A percentile compares a stretch with the other conserved stretches of the same genome.
phyloP scores from a whole-genome alignment of 495 filamentous ascomycete genomes.

The Hypoxylon fragiforme region DNA sequence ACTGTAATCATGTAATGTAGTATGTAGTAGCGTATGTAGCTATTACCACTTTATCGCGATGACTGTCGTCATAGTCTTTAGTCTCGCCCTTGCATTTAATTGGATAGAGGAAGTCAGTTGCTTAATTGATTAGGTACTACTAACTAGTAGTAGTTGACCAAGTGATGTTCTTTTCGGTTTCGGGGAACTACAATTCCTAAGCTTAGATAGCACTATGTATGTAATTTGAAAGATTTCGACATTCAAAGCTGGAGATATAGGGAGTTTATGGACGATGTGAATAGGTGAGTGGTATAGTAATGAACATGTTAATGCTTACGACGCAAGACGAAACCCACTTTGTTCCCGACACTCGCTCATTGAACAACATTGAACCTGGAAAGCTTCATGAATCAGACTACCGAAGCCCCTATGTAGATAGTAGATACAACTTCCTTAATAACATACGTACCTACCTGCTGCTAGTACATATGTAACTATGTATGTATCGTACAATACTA shows the following conservation, averaged over 20 bases:
- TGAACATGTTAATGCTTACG: background rate
- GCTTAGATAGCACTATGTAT: too few relatives aligned
- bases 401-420: background rate
- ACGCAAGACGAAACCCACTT: background rate
- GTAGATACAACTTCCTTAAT: background rate
- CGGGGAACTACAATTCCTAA: too few relatives aligned
- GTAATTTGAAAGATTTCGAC: too few relatives aligned
- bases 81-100: background rate
- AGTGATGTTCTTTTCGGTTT: too few relatives aligned
- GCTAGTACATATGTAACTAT: too few relatives aligned
- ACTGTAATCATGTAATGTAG: background rate
- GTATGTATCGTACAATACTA: too few relatives aligned
- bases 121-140: too few relatives aligned
- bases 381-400: conserved; percentile 3
- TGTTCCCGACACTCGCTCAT: background rate
- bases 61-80: background rate
- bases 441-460: background rate
- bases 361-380: background rate
- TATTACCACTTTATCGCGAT: background rate
- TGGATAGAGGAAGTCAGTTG: too few relatives aligned
- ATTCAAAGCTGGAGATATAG: background rate
- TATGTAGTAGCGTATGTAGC: too few relatives aligned
- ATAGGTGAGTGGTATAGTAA: too few relatives aligned
- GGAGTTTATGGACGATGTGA: background rate
- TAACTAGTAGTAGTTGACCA: too few relatives aligned